Evolutionary conservation across 768 basidiomycete genomes (phyloP), one percentile per base, ranked within the genome.

Genomic region (Russula sp.): DNA sequence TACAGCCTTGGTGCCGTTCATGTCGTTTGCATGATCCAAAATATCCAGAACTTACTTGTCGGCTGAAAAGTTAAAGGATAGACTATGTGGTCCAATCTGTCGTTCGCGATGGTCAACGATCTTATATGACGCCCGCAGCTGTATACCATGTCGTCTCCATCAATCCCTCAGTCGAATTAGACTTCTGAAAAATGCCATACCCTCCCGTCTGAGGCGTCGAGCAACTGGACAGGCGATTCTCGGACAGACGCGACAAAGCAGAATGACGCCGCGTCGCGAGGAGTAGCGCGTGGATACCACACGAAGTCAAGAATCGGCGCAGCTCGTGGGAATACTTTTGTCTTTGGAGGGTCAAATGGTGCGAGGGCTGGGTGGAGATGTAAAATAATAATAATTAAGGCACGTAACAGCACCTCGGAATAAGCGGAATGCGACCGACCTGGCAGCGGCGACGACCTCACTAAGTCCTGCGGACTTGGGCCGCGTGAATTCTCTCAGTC

Each of bases 71-170:
- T 90, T 90, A 73, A 97, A 98, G 0, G 87, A 79, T 61, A 98
- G 76, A 66, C 84, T 83, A 58, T 93, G 88, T 0, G 96, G 94
- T 0, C 92, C 93, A 43, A 97, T 78, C 57, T 91, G 84, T 36
- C 94, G 82, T 74, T 98, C 96, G n/a, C 88, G 78, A 68, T 98
- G 95, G 71, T 98, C 94, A 10, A 98, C 81, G 42, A 98, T 96
- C 43, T 79, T 79, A 72, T 98, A 98, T 1, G 92, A 94, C 0
- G 94, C 96, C 18, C 95, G 83, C 20, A 92, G 81, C 95, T 97
- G 69, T 22, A 16, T 0, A 8, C 42, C 32, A 8, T 29, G 22
- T 55, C 38, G 18, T 56, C 43, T 20, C 43, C 25, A 45, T 11
- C 39, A 51, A 42, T 25, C 29, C 38, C 36, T 41, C 10, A 14